A percentile compares a stretch with the other conserved stretches of the same genome.
Evolutionary conservation across 169 alveolate species (phyloP).

Genomic region (Amoebophrya sp.): DNA sequence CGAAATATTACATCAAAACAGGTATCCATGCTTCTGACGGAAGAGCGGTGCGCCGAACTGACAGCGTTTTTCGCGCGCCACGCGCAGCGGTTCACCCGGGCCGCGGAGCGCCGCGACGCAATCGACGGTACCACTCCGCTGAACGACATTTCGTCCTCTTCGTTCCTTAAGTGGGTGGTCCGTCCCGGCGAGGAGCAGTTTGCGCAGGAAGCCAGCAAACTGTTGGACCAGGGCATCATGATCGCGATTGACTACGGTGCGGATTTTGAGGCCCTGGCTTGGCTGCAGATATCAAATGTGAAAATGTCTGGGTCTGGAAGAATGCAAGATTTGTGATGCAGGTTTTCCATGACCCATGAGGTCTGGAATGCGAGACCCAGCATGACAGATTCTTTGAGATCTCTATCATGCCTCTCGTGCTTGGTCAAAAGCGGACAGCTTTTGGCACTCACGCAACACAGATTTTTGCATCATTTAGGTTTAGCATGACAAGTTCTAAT

Average conservation of each 20-base stretch:
- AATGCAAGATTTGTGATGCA: too few species aligned
- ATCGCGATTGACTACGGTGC: conserved; percentile 28
- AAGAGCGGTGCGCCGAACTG: background rate
- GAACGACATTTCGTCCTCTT: background rate
- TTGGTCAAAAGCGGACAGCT: too few species aligned
- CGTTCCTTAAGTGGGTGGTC: conserved; percentile 4
- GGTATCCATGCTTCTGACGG: background rate
- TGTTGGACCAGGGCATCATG: conserved; percentile 2
- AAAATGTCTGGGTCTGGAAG: too few species aligned
- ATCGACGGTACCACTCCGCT: background rate
- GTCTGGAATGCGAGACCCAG: too few species aligned
- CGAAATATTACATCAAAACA: background rate
- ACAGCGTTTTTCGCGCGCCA: conserved; percentile 1
- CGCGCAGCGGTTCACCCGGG: background rate
- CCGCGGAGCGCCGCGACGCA: conserved; percentile 12
- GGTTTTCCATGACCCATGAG: too few species aligned
- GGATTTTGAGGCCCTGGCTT: background rate
- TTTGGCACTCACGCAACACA: too few species aligned
- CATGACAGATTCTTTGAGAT: too few species aligned
- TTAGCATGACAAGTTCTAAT: too few species aligned
- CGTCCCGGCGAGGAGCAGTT: conserved; percentile 30
- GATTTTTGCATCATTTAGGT: too few species aligned
- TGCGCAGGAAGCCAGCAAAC: background rate
- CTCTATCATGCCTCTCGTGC: too few species aligned
- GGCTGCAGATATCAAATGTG: too few species aligned